A percentile compares a stretch with the other conserved stretches of the same genome.
These are phyloP conservation scores for Globisporangium carolinianum DNA, from an alignment of 352 stramenopile genomes.

Conservation along the genomic window DNA sequence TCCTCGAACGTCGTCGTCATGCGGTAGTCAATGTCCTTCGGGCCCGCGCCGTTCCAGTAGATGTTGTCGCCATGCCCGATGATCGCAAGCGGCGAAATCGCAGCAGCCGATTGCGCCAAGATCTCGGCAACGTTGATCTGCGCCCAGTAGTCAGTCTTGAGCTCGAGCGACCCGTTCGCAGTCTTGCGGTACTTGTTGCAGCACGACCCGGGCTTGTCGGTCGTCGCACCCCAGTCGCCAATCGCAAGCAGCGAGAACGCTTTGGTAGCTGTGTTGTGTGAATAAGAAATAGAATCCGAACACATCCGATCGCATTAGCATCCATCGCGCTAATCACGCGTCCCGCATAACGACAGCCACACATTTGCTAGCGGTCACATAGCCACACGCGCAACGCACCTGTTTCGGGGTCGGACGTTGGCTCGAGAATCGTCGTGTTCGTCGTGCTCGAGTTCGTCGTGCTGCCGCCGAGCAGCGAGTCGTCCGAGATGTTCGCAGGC, in stretches of 20 bases:
- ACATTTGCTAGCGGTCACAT: no score
- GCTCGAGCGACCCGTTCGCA: slow-evolving; percentile 67
- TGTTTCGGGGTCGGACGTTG: slow-evolving; percentile 51
- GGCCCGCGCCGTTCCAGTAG: slow-evolving; percentile 83
- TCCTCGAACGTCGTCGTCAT: slow-evolving; percentile 83
- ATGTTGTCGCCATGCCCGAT: slow-evolving; percentile 85
- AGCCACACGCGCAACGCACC: not conserved
- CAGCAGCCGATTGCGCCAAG: slow-evolving; percentile 54
- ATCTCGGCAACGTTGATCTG: slow-evolving; percentile 84
- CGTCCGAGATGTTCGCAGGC: slow-evolving; percentile 40
- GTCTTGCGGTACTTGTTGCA: slow-evolving; percentile 87
- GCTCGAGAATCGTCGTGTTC: slow-evolving; percentile 25
- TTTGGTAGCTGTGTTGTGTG: slow-evolving; percentile 15
- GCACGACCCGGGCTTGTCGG: slow-evolving; percentile 81
- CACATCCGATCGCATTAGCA: no score
- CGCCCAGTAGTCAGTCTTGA: slow-evolving; percentile 85
- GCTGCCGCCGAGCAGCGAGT: slow-evolving; percentile 28
- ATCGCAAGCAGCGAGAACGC: slow-evolving; percentile 82
- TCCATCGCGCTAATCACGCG: no score
- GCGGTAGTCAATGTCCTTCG: slow-evolving; percentile 67
- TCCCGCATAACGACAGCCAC: no score
- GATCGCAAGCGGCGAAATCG: slow-evolving; percentile 59
- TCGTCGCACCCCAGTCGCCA: slow-evolving; percentile 81
- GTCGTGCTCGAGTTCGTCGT: slow-evolving; percentile 17
- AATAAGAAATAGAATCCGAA: not conserved